Evolutionary conservation across 495 filamentous ascomycete genomes (phyloP).

Genomic region (Ramalina intermedia): DNA sequence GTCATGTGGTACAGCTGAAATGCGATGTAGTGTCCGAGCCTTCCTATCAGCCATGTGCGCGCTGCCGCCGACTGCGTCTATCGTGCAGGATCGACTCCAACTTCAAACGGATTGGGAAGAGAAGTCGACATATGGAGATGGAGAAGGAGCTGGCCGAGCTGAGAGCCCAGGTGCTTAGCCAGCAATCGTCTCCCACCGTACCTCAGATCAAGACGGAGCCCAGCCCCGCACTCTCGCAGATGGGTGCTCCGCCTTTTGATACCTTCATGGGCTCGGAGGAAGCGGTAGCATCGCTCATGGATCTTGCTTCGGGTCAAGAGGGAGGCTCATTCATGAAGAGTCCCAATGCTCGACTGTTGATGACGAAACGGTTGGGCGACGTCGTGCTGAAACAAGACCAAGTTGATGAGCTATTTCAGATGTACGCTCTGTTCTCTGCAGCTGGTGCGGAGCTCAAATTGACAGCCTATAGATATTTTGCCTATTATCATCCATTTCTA

Average conservation of each 20-base stretch:
- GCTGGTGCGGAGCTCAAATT: not conserved
- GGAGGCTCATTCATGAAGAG: constrained; percentile 30
- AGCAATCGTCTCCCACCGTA: constrained; percentile 35
- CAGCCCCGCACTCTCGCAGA: constrained; percentile 15
- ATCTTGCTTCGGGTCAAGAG: constrained; percentile 47
- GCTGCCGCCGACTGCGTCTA: constrained; percentile 74
- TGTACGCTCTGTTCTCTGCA: constrained; percentile 28
- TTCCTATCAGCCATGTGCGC: constrained; percentile 55
- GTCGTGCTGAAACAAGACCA: constrained; percentile 60
- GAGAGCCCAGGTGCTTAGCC: constrained; percentile 55
- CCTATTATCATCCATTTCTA: constrained; percentile 70
- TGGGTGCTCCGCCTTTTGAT: constrained; percentile 24
- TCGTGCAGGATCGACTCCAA: constrained; percentile 86
- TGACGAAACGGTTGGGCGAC: constrained; percentile 45
- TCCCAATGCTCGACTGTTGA: constrained; percentile 24
- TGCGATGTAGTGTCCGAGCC: constrained; percentile 86
- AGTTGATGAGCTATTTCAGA: constrained; percentile 58
- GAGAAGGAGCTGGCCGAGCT: constrained; percentile 50
- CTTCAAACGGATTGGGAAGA: constrained; percentile 87
- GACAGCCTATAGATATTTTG: constrained; percentile 43
- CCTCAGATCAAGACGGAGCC: constrained; percentile 18
- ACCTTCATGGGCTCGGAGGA: constrained; percentile 71
- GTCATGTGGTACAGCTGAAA: constrained; percentile 41
- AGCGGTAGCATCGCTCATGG: constrained; percentile 68
- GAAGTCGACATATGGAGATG: constrained; percentile 84